Conservation (phyloP, 768 basidiomycete genomes). For the Lactarius hengduanensis region DNA sequence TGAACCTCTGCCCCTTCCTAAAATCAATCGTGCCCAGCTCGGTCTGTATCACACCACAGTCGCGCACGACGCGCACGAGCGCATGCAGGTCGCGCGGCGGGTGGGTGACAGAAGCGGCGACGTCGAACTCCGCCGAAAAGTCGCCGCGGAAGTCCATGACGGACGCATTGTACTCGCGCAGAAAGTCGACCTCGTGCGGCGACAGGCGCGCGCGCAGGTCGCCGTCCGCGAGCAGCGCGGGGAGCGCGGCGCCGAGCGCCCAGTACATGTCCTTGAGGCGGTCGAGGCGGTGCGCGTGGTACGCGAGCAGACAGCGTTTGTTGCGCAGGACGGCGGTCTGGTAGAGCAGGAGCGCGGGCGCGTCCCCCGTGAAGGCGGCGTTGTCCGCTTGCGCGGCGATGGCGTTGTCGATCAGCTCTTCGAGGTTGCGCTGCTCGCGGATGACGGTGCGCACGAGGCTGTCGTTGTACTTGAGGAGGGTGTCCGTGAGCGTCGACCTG, state of each 20-base stretch:
- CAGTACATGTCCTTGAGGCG: slow-evolving; percentile 87
- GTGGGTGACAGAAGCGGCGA: slow-evolving; percentile 75
- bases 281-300: slow-evolving; percentile 84
- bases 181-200: slow-evolving; percentile 80
- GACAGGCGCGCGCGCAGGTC: slow-evolving; percentile 72
- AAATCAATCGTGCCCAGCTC: slow-evolving; percentile 91
- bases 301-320: slow-evolving; percentile 94
- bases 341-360: slow-evolving; percentile 69
- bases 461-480: slow-evolving; percentile 90
- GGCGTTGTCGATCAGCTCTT: slow-evolving; percentile 47
- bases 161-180: slow-evolving; percentile 75
- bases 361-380: slow-evolving; percentile 46
- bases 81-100: slow-evolving; percentile 92
- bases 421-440: slow-evolving; percentile 89
- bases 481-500: slow-evolving; percentile 79
- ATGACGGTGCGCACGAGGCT: slow-evolving; percentile 79
- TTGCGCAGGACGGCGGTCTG: slow-evolving; percentile 90
- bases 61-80: slow-evolving; percentile 78
- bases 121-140: slow-evolving; percentile 83
- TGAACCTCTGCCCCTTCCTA: slow-evolving; percentile 83
- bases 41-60: slow-evolving; percentile 91
- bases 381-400: slow-evolving; percentile 37
- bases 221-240: slow-evolving; percentile 69
- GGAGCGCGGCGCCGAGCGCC: slow-evolving; percentile 82
- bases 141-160: slow-evolving; percentile 83